Base-by-base conservation (phyloP, 1,284 basidiomycete species). In the Rhodotorula glutinis region DNA sequence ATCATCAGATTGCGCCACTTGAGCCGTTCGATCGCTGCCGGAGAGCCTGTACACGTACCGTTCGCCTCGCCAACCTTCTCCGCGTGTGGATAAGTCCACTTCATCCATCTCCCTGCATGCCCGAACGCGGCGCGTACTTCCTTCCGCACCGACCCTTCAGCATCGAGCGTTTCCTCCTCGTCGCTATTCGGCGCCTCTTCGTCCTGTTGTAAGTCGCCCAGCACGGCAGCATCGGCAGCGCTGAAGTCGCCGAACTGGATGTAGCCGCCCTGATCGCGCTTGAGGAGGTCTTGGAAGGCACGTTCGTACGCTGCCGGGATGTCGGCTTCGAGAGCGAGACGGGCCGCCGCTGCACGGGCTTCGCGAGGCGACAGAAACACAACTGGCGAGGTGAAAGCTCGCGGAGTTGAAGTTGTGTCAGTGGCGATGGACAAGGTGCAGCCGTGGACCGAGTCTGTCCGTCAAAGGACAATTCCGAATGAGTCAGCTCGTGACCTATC, bases 241-340 rank as follows among this genome's bases (percentile, higher is more conserved):
- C 16, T 38, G 8, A 30, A 38, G 21, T 38, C 44, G 9, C 38
- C 56, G 41, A 61, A 57, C n/a, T 9, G 47, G 44, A 67, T n/a
- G 43, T 63, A 63, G 5, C 65, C 65, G 29, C 57, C 53, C 29
- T 41, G 51, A 10, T 63, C 61, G 25, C 17, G 17, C 17, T 27
- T 23, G 21, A 67, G 23, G 25, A 51, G 57, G 25, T 55, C 57
- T 23, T 49, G 27, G 33, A 52, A 60, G n/a, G 57, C 61, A 11
- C 40, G 38, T n/a, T 57, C 51, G 51, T 27, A 59, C 4, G 40
- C 30, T 7, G 4, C 21, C 14, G 57, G 33, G 23, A 69, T 19
- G 49, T 54, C 63, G 41, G 61, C 57, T 10, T 57, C 44, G 25
- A 69, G 53, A 1, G 67, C 67, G n/a, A 53, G 30, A 3, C 67